Percentiles rank a stretch among this genome's conserved stretches.
Conservation (phyloP, 2,329 filamentous ascomycete species). For the Gyromitra esculenta region DNA sequence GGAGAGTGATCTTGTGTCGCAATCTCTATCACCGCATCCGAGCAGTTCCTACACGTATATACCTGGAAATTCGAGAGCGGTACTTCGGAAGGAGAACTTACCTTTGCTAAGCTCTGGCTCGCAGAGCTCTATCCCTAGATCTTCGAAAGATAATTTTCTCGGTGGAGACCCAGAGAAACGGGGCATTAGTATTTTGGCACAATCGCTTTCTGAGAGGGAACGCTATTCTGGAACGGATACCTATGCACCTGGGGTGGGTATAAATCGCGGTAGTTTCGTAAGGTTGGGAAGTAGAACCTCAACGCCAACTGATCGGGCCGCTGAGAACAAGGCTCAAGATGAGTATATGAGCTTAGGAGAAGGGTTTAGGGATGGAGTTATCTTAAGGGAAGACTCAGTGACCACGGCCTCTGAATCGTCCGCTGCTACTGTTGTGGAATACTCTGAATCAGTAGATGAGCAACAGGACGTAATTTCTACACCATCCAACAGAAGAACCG, state of each 20-base stretch:
- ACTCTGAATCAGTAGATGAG: not conserved
- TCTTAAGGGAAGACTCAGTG: slow-evolving; percentile 1
- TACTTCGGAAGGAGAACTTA: not conserved
- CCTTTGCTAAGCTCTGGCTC: not conserved
- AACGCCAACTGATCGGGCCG: slow-evolving; percentile 9
- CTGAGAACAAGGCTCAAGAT: not conserved
- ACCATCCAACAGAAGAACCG: not conserved
- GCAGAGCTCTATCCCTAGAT: not conserved
- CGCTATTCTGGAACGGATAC: not conserved
- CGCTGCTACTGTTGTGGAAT: not conserved
- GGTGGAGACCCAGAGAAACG: not conserved
- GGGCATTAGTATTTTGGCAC: not conserved
- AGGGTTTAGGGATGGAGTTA: not conserved
- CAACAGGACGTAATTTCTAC: slow-evolving; percentile 2
- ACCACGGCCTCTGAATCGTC: slow-evolving; percentile 20
- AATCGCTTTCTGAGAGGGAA: not conserved
- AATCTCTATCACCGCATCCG: not conserved
- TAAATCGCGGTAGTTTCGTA: not conserved
- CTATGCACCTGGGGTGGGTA: not conserved
- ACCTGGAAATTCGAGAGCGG: not conserved
- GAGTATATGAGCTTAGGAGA: not conserved
- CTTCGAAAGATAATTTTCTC: not conserved
- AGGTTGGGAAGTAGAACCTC: slow-evolving; percentile 6
- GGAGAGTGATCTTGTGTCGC: not conserved
- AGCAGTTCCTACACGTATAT: not conserved